Evolutionary conservation across 371 early-diverging fungal species (phyloP), one percentile per base, ranked within the genome.

Genomic region (Nosema muscidifuracis): DNA sequence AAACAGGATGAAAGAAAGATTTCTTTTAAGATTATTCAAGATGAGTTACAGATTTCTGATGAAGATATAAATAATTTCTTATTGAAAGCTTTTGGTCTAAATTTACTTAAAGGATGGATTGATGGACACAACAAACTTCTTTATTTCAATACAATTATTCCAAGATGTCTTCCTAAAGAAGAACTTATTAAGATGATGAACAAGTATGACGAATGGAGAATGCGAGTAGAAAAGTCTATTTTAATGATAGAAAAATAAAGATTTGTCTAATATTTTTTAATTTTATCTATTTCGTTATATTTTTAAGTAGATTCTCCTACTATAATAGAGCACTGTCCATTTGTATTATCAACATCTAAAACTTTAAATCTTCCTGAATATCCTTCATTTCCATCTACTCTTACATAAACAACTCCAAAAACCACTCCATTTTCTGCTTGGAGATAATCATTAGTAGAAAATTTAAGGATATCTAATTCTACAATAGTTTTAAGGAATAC

Each of bases 81-180:
- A 24, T 16, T 74, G 15, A 65, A 73, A 43, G 60, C 71, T 10
- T 34, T 77, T 34, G 74, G 78, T 2, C 28, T 57, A 13, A 58
- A 57, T 34, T 24, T 77, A 9, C 47, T 77, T 6, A 33, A 34
- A 20, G 78, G 78, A 50, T 71, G 65, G 65, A 74, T 77, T 68
- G 70, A 77, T 42, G 56, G 65, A 30, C 44, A 73, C 24, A 63
- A 62, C 15, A 44, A 57, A 34, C 28, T 33, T 18, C 63, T 77
- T 16, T 71, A 58, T 67, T 71, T 77, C 57, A 62, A 69, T 51
- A 60, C 57, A 33, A 38, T 77, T 31, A 60, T 68, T 26, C 70
- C 78, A 38, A 57, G 71, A 42, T 42, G 38, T 10, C 51, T 74
- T 1, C 26, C 20, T 26, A 31, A 55, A 30, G 64, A 65, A 4